Percentiles rank a stretch among this genome's conserved stretches.
These are phyloP conservation scores for Vitis hybrid DNA, from an alignment of 177 flowering plant genomes.

Conservation along the genomic window DNA sequence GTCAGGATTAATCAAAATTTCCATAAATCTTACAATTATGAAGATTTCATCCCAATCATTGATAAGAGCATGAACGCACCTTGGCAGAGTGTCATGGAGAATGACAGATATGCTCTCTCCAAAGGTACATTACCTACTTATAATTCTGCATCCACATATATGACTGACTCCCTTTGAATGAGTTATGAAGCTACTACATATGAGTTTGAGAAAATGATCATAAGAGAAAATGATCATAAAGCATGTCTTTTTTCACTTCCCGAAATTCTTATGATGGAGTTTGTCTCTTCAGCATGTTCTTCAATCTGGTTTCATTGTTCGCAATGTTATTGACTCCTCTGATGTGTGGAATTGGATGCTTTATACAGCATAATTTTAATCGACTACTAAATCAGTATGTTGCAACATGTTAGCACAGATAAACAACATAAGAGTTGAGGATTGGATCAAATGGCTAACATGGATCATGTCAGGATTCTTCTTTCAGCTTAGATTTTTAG, in stretches of 20 bases:
- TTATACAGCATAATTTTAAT: no score
- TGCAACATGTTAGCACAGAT: not conserved
- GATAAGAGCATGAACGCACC: constrained; percentile 45
- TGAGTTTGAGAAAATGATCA: no score
- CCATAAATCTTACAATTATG: constrained; percentile 19
- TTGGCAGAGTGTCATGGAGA: constrained; percentile 35
- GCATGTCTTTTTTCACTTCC: not conserved
- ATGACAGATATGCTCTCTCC: constrained; percentile 19
- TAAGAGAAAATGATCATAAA: no score
- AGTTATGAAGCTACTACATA: no score
- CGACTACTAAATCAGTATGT: no score
- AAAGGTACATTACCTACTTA: constrained; percentile 38
- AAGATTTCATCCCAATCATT: constrained; percentile 35
- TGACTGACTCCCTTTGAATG: no score
- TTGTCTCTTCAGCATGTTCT: not conserved
- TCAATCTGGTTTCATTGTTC: not conserved
- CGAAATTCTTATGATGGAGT: not conserved
- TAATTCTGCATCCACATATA: not conserved
- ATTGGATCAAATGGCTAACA: not conserved
- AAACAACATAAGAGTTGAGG: not conserved
- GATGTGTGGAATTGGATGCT: no score
- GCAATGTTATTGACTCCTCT: not conserved
- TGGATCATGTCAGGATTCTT: not conserved
- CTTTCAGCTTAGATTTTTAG: not conserved
- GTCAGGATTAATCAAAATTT: constrained; percentile 4